Base-by-base conservation (phyloP, 352 stramenopile genomes). In the Phytopythium delawarense region DNA sequence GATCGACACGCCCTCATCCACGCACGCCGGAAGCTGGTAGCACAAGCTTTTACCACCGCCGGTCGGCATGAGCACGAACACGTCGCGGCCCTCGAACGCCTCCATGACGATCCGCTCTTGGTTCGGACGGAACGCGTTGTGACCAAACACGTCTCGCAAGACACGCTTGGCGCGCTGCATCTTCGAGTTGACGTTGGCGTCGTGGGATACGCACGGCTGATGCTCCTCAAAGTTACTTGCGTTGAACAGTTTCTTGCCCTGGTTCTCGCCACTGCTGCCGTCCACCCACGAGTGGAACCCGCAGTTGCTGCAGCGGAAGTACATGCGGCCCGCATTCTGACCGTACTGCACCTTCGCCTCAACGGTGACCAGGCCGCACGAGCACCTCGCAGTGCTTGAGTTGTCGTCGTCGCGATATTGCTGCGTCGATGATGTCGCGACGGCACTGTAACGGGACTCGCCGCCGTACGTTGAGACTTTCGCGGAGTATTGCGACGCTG, bases 61-160 rank as follows among this genome's bases (percentile, higher is more conserved):
- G 16, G 98, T 99, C 12, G 97, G 97, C 97, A 99, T 99, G 12
- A 99, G 76, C 13, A 99, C 96, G 68, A 99, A 99, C 21, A 98
- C 93, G 74, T 99, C 98, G 21, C 82, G 75, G 12, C 91, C 79
- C 52, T 76, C 70, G 66, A 99, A 92, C 28, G 95, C 84, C 56
- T 95, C 84, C 76, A 97, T 80, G 52, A 99, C 92, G 51, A 99
- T 89, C 35, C 96, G 80, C 56, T 98, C 81, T 81, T 99, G 98
- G 55, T 97, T 97, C 15, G 84, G 78, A 37, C 97, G 93, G 75
- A 99, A 99, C 7, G 81, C 79, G 48, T 89, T 86, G 83, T 99
- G 97, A 23, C 96, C 96, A 79, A 99, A 99, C 35, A 98, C 79
- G 53, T 96, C 87, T 13, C 83, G 76, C 49, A 96, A 69, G 45